phyloP scores from a whole-genome alignment of 345 rosid genomes.

The Populus tremula region DNA sequence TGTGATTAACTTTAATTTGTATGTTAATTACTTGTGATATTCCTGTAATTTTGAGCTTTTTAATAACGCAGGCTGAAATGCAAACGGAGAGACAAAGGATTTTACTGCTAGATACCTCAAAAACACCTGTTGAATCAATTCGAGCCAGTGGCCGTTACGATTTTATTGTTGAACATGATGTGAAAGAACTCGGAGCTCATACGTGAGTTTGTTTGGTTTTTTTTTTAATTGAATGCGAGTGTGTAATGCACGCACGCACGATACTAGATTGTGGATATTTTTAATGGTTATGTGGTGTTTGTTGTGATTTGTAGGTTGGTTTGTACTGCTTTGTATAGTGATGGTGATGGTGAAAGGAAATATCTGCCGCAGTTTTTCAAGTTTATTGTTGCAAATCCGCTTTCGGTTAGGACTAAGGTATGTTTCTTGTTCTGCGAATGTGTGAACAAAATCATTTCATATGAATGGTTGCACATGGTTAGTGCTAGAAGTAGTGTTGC shows the following conservation, averaged over 20 bases:
- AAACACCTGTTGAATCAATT: conserved; percentile 79
- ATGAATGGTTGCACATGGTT: neutral
- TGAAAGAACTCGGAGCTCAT: conserved; percentile 98
- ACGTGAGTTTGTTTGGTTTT: conserved; percentile 42
- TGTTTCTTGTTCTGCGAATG: neutral
- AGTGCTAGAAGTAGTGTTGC: neutral
- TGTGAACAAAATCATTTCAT: no score
- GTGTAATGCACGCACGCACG: neutral
- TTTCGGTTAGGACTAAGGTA: conserved; percentile 93
- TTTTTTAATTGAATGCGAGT: neutral
- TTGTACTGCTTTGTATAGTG: conserved; percentile 84
- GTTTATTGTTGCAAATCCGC: conserved; percentile 85
- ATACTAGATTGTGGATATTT: neutral
- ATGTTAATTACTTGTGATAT: neutral
- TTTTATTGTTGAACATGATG: conserved; percentile 95
- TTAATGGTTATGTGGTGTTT: neutral
- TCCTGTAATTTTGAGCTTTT: neutral
- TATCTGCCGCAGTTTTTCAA: conserved; percentile 97
- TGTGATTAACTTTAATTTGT: neutral
- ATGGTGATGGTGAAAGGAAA: conserved; percentile 82
- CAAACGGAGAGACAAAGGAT: conserved; percentile 94
- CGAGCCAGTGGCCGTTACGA: conserved; percentile 89
- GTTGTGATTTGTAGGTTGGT: conserved; percentile 56
- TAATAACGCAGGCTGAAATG: conserved; percentile 71
- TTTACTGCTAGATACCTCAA: conserved; percentile 78